These are phyloP conservation scores for Podila minutissima DNA, from an alignment of 192 early-diverging fungal genomes.

Conservation along the genomic window DNA sequence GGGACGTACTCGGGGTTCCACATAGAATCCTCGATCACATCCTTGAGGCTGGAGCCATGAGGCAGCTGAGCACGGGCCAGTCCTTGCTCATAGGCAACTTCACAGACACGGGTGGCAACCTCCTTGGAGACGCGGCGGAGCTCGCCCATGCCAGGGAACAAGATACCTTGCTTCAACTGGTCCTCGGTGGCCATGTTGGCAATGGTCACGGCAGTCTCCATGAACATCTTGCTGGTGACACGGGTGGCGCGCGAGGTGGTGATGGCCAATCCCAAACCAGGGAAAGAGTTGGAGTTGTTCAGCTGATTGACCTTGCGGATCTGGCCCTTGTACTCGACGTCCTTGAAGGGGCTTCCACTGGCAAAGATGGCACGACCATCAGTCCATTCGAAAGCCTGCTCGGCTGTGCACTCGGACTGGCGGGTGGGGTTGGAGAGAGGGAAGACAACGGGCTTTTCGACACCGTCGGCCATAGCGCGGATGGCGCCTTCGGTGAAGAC, in stretches of 20 bases:
- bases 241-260: slow-evolving; percentile 58
- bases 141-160: slow-evolving; percentile 61
- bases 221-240: slow-evolving; percentile 63
- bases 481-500: slow-evolving; percentile 62
- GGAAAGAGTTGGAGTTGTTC: slow-evolving; percentile 66
- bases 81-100: slow-evolving; percentile 62
- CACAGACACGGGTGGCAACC: slow-evolving; percentile 59
- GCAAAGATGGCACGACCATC: slow-evolving; percentile 65
- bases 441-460: slow-evolving; percentile 61
- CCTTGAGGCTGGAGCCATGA: slow-evolving; percentile 54
- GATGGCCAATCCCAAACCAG: slow-evolving; percentile 64
- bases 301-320: slow-evolving; percentile 58
- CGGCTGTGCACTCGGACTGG: slow-evolving; percentile 64
- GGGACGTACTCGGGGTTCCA: slow-evolving; percentile 64
- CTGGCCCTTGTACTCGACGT: slow-evolving; percentile 59
- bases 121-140: slow-evolving; percentile 58
- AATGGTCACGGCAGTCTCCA: slow-evolving; percentile 63
- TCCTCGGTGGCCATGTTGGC: slow-evolving; percentile 60
- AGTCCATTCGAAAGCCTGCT: slow-evolving; percentile 64
- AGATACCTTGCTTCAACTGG: slow-evolving; percentile 58
- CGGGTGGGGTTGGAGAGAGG: slow-evolving; percentile 62
- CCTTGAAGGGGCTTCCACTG: slow-evolving; percentile 62
- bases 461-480: slow-evolving; percentile 61
- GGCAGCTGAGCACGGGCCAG: slow-evolving; percentile 55
- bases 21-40: slow-evolving; percentile 62